Evolutionary conservation across 306 rosid species (phyloP).

Genomic region (Cyclanthera cordifolia): DNA sequence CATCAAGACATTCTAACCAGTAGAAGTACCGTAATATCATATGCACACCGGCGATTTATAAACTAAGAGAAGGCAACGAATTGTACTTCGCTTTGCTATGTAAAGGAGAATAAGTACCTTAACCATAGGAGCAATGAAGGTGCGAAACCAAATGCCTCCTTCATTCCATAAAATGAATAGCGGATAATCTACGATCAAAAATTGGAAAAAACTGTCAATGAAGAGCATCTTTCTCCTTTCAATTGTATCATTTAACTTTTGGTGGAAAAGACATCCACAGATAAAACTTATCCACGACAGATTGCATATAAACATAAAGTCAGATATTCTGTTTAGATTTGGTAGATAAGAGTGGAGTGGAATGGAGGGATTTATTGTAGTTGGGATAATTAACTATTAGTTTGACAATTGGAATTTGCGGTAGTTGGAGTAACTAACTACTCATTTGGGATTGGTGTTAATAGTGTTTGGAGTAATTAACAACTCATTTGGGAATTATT

Average conservation of each 20-base stretch:
- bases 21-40: background rate
- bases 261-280: background rate
- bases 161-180: conserved; percentile 63
- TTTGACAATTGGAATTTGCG: no score
- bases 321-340: no score
- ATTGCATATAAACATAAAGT: background rate
- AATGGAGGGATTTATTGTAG: no score
- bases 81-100: background rate
- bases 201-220: background rate
- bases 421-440: no score
- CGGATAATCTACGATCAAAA: conserved; percentile 52
- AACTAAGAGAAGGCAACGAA: background rate
- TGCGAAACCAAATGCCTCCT: conserved; percentile 57
- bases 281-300: background rate
- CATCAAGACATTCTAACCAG: background rate
- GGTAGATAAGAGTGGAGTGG: no score
- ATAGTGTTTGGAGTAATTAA: no score
- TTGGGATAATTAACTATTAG: no score
- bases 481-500: no score
- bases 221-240: background rate
- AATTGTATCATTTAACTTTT: background rate
- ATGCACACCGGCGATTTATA: background rate
- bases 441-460: no score
- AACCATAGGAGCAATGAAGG: conserved; percentile 90
- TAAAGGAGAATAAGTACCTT: conserved; percentile 32